Percentiles rank a stretch among this genome's conserved stretches.
Conservation (phyloP, 1,284 basidiomycete genomes). For the Ceratobasidium sp. region DNA sequence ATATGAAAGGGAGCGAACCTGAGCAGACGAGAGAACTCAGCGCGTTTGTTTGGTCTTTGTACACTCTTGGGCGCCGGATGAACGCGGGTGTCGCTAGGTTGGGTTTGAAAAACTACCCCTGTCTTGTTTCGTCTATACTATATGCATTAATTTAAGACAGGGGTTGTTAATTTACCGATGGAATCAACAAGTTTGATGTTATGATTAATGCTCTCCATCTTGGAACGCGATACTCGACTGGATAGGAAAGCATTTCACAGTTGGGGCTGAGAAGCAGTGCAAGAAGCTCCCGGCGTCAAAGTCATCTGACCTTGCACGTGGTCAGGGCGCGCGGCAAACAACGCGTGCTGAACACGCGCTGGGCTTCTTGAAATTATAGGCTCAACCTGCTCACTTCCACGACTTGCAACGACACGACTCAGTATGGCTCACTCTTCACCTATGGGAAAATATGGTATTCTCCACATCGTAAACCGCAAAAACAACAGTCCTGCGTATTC, state of each 20-base stretch:
- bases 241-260: slow-evolving; percentile 65
- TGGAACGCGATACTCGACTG: too few species aligned
- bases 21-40: too few species aligned
- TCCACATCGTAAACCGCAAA: slow-evolving; percentile 47
- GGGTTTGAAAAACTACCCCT: too few species aligned
- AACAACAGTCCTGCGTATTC: slow-evolving; percentile 63
- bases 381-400: slow-evolving; percentile 30
- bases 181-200: too few species aligned
- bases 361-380: slow-evolving; percentile 39
- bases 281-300: not conserved
- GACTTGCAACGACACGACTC: slow-evolving; percentile 44
- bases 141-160: too few species aligned
- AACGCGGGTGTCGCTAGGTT: too few species aligned
- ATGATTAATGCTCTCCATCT: too few species aligned
- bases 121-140: too few species aligned
- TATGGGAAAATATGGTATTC: slow-evolving; percentile 47
- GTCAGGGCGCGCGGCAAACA: slow-evolving; percentile 41
- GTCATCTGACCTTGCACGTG: slow-evolving; percentile 31
- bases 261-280: not conserved
- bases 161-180: too few species aligned
- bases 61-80: too few species aligned
- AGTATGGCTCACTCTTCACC: slow-evolving; percentile 45
- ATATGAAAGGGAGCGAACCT: too few species aligned
- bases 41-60: too few species aligned
- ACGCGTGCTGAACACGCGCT: slow-evolving; percentile 46